Evolutionary conservation across 2,329 filamentous ascomycete genomes (phyloP).

Genomic region (Lithohypha guttulata): DNA sequence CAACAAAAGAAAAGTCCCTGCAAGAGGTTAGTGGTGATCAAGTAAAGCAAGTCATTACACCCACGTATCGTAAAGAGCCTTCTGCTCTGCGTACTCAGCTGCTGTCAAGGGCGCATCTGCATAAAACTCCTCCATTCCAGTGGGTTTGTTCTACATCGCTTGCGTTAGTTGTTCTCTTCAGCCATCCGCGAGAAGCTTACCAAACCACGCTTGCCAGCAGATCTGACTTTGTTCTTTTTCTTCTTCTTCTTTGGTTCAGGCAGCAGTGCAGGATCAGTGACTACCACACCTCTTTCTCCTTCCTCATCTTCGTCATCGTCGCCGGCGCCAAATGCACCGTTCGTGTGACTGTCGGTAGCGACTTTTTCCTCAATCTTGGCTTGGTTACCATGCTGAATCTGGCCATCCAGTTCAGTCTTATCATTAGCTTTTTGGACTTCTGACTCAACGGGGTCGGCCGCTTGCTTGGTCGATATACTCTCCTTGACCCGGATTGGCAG

Average conservation of each 20-base stretch:
- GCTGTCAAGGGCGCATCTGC: slow-evolving; percentile 70
- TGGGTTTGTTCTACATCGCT: slow-evolving; percentile 34
- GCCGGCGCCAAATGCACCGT: neutral
- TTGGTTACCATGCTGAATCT: neutral
- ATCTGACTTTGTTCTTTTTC: slow-evolving; percentile 26
- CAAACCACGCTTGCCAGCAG: slow-evolving; percentile 32
- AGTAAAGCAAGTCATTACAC: slow-evolving; percentile 23
- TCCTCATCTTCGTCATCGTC: slow-evolving; percentile 1
- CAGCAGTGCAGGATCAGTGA: slow-evolving; percentile 11
- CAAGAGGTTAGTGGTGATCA: slow-evolving; percentile 13
- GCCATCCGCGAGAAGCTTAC: slow-evolving; percentile 16
- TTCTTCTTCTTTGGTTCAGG: slow-evolving; percentile 25
- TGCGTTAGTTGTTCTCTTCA: slow-evolving; percentile 9
- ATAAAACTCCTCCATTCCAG: slow-evolving; percentile 71
- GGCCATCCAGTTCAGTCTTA: no score
- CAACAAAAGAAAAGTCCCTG: slow-evolving; percentile 44
- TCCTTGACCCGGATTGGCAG: no score
- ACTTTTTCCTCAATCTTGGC: neutral
- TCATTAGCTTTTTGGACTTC: no score
- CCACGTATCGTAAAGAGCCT: slow-evolving; percentile 56
- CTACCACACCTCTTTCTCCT: slow-evolving; percentile 9
- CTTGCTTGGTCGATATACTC: no score
- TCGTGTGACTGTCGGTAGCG: neutral
- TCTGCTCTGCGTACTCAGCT: slow-evolving; percentile 55
- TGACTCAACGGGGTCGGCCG: no score